A percentile compares a stretch with the other conserved stretches of the same genome.
Conservation (phyloP, 495 filamentous ascomycete genomes). For the Zalerion maritima region DNA sequence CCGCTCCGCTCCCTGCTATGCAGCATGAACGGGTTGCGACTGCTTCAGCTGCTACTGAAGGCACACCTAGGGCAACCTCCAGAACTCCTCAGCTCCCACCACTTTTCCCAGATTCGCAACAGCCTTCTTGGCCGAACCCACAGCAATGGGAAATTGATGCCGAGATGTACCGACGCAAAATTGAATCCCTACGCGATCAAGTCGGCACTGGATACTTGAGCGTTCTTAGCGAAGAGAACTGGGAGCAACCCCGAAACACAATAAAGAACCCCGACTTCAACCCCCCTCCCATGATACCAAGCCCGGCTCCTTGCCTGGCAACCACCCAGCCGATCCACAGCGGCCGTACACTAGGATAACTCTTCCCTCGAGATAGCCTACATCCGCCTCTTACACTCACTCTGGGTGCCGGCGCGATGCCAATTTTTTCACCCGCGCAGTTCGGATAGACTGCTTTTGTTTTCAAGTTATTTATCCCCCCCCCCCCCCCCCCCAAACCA, state of each 20-base stretch:
- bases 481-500: too few species aligned
- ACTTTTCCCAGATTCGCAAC: slow-evolving; percentile 23
- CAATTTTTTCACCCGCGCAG: slow-evolving; percentile 4
- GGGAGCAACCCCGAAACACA: slow-evolving; percentile 27
- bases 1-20: slow-evolving; percentile 8
- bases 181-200: slow-evolving; percentile 71
- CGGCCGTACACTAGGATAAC: slow-evolving; percentile 31
- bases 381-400: too few species aligned
- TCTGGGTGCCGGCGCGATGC: too few species aligned
- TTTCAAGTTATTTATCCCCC: too few species aligned
- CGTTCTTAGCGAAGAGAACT: slow-evolving; percentile 66
- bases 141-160: slow-evolving; percentile 54
- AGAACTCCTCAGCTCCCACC: slow-evolving; percentile 26
- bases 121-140: slow-evolving; percentile 25
- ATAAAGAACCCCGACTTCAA: slow-evolving; percentile 25
- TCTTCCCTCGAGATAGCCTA: slow-evolving; percentile 13
- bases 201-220: slow-evolving; percentile 75
- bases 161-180: slow-evolving; percentile 69
- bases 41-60: slow-evolving; percentile 3
- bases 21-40: too few species aligned
- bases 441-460: slow-evolving; percentile 4
- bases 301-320: slow-evolving; percentile 27
- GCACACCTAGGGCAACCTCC: slow-evolving; percentile 33
- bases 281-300: slow-evolving; percentile 24
- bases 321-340: slow-evolving; percentile 36